A percentile compares a stretch with the other conserved stretches of the same genome.
Evolutionary conservation across 2,329 filamentous ascomycete species (phyloP).

Genomic region (Colletotrichum higginsianum): DNA sequence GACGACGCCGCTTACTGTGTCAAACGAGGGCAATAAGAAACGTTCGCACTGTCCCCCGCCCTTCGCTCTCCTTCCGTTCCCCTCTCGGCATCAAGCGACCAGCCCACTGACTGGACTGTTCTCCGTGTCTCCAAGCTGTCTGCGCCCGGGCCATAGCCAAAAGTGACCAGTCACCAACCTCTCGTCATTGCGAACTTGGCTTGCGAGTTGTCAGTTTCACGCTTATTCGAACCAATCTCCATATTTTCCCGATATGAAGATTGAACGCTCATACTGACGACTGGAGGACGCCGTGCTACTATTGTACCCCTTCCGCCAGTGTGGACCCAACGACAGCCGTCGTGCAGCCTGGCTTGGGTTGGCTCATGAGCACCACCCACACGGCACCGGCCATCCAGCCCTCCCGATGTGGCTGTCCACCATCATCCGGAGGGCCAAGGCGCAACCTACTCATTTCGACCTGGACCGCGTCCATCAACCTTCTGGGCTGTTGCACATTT

Average conservation of each 20-base stretch:
- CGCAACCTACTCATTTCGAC: constrained; percentile 4
- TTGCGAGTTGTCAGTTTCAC: too few relatives aligned
- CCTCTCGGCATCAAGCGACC: constrained; percentile 15
- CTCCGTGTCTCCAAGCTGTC: neutral
- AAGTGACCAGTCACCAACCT: constrained; percentile 36
- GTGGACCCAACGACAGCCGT: constrained; percentile 26
- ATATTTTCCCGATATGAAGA: neutral
- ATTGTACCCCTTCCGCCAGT: constrained; percentile 4
- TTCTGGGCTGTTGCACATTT: neutral
- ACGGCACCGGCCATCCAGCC: constrained; percentile 16
- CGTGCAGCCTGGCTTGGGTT: neutral
- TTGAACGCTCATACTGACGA: neutral
- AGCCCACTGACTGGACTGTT: neutral
- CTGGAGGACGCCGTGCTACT: neutral
- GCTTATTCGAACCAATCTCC: neutral
- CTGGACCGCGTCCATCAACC: neutral
- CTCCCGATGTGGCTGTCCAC: constrained; percentile 14
- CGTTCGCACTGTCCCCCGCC: constrained; percentile 25
- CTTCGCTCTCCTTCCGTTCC: constrained; percentile 25
- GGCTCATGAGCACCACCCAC: constrained; percentile 19
- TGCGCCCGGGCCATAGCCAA: constrained; percentile 36
- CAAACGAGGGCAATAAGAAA: constrained; percentile 1
- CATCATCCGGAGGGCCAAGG: neutral
- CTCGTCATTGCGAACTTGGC: neutral
- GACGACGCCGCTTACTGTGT: constrained; percentile 38